Evolutionary conservation across 768 basidiomycete species (phyloP).

Genomic region (Amanita molliuscula): DNA sequence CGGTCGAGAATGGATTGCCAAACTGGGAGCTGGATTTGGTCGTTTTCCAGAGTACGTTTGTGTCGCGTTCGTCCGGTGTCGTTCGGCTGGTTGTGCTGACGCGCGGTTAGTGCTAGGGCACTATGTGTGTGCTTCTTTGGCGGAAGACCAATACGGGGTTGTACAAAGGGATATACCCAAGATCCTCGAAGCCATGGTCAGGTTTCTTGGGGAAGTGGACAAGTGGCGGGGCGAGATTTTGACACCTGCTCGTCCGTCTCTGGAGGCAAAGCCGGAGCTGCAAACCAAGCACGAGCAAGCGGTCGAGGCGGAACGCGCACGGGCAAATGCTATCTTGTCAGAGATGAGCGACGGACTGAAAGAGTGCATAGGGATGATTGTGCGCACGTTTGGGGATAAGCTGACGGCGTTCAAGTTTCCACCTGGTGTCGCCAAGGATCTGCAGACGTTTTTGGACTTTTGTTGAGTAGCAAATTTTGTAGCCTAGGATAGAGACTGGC

Average conservation of each 20-base stretch:
- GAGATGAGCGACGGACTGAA: conserved; percentile 39
- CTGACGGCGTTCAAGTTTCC: conserved; percentile 72
- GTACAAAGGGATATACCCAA: conserved; percentile 81
- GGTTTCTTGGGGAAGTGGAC: conserved; percentile 58
- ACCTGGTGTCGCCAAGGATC: conserved; percentile 49
- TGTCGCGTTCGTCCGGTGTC: neutral
- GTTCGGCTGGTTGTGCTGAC: neutral
- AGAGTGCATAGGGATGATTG: conserved; percentile 54
- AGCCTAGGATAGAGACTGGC: conserved; percentile 1
- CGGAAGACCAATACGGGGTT: conserved; percentile 73
- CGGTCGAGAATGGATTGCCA: conserved; percentile 46
- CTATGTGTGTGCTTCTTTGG: conserved; percentile 60
- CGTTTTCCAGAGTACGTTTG: conserved; percentile 47
- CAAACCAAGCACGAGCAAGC: conserved; percentile 20
- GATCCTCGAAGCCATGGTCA: conserved; percentile 66
- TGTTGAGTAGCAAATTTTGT: conserved; percentile 15
- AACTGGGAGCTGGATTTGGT: conserved; percentile 53
- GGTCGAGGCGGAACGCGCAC: conserved; percentile 23
- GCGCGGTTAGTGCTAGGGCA: conserved; percentile 47
- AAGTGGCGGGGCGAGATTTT: conserved; percentile 45
- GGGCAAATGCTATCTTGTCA: conserved; percentile 39
- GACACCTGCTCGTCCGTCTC: conserved; percentile 18
- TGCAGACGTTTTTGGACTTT: conserved; percentile 68
- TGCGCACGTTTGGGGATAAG: conserved; percentile 66
- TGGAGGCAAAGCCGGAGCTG: conserved; percentile 9